phyloP scores from a whole-genome alignment of 805 yeast species.

The Priceomyces fermenticarens region DNA sequence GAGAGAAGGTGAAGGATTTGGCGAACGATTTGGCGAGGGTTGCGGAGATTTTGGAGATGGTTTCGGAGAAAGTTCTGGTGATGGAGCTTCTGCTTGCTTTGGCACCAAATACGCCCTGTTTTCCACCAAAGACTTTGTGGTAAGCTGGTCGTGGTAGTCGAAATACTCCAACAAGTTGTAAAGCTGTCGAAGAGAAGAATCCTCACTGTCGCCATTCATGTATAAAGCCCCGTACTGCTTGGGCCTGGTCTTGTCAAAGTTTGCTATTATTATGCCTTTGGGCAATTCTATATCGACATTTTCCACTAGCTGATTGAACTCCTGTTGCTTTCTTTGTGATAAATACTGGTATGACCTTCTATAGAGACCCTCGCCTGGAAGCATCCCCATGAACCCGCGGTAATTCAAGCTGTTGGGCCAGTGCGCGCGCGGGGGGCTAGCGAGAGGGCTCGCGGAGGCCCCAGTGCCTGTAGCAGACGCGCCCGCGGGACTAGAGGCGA shows the following conservation, averaged over 20 bases:
- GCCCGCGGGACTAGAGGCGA: too few relatives aligned
- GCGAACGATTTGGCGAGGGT: too few relatives aligned
- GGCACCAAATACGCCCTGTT: conserved; percentile 3
- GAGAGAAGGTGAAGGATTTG: too few relatives aligned
- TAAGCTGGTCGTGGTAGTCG: conserved; percentile 24
- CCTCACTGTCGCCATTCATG: conserved; percentile 8
- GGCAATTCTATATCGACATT: conserved; percentile 9
- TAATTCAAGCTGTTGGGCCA: conserved; percentile 38
- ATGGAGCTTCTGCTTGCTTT: too few relatives aligned
- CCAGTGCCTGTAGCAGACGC: too few relatives aligned
- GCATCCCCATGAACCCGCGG: conserved; percentile 33
- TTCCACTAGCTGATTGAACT: conserved; percentile 16
- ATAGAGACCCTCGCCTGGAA: conserved; percentile 15
- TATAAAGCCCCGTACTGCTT: conserved; percentile 34
- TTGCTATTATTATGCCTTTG: conserved; percentile 26
- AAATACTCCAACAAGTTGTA: conserved; percentile 32
- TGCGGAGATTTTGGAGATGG: too few relatives aligned
- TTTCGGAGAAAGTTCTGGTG: too few relatives aligned
- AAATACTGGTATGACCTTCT: conserved; percentile 28
- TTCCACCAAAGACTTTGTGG: conserved; percentile 12
- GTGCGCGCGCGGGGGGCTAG: conserved; percentile 15
- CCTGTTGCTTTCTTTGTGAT: conserved; percentile 10
- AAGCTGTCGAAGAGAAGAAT: conserved; percentile 16
- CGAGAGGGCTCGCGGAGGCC: too few relatives aligned
- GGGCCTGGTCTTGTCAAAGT: conserved; percentile 20